These are phyloP conservation scores for Podospora fimiseda DNA, from an alignment of 495 filamentous ascomycete genomes.

Conservation along the genomic window DNA sequence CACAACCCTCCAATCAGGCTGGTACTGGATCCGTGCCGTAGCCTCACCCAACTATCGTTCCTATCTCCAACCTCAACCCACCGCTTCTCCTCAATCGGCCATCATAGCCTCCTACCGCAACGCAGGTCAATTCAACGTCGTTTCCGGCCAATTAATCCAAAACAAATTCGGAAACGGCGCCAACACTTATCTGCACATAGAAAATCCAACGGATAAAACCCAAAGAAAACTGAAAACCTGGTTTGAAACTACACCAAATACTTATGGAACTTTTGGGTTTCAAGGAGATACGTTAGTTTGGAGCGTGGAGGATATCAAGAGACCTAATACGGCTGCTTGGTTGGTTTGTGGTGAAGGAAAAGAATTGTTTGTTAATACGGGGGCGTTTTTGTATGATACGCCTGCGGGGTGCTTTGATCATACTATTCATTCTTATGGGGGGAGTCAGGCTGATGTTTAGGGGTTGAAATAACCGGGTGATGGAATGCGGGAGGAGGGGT, in stretches of 20 bases:
- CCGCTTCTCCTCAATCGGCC: slow-evolving; percentile 28
- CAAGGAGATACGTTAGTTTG: slow-evolving; percentile 44
- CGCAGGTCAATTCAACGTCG: slow-evolving; percentile 46
- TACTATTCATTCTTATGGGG: slow-evolving; percentile 29
- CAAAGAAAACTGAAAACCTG: slow-evolving; percentile 30
- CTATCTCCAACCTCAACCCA: slow-evolving; percentile 41
- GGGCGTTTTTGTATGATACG: slow-evolving; percentile 42
- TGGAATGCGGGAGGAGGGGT: no score
- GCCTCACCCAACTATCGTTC: slow-evolving; percentile 45
- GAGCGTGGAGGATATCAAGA: slow-evolving; percentile 31
- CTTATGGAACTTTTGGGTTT: slow-evolving; percentile 44
- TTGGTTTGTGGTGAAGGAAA: slow-evolving; percentile 37
- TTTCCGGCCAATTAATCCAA: slow-evolving; percentile 41
- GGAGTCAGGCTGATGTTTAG: slow-evolving; percentile 15
- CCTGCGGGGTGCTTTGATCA: slow-evolving; percentile 46
- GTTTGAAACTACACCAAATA: slow-evolving; percentile 27
- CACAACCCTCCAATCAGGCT: slow-evolving; percentile 37
- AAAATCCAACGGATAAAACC: slow-evolving; percentile 34
- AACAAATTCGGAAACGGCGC: slow-evolving; percentile 15
- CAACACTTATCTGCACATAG: slow-evolving; percentile 20
- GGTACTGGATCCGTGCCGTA: slow-evolving; percentile 49
- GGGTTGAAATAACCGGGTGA: no score
- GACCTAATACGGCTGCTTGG: slow-evolving; percentile 44
- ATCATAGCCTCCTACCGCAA: slow-evolving; percentile 34
- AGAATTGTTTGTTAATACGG: slow-evolving; percentile 43